These are phyloP conservation scores for Dryas alaskensis DNA, from an alignment of 306 rosid genomes.

Conservation along the genomic window DNA sequence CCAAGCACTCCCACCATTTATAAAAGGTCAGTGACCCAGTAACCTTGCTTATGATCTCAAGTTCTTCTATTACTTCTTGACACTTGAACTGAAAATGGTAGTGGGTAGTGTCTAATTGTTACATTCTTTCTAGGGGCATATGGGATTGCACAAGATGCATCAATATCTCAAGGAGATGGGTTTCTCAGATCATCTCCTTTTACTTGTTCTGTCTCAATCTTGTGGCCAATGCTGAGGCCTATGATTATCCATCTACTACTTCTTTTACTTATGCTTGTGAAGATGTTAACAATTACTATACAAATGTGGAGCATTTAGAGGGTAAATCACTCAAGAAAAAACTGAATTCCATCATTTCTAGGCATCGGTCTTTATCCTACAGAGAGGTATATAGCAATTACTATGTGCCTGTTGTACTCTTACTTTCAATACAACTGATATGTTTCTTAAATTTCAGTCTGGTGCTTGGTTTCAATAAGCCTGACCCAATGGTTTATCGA, in stretches of 20 bases:
- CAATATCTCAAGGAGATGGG: conserved; percentile 41
- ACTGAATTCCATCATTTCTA: conserved; percentile 45
- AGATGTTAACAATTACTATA: conserved; percentile 45
- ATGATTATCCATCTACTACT: conserved; percentile 35
- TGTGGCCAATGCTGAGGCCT: conserved; percentile 38
- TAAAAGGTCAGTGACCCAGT: conserved; percentile 5
- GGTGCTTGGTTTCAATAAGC: not conserved
- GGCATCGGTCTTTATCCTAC: conserved; percentile 61
- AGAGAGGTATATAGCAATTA: not conserved
- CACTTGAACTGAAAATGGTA: not conserved
- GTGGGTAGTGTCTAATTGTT: not conserved
- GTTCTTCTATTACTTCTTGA: not conserved
- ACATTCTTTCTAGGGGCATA: conserved; percentile 27
- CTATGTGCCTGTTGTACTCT: not conserved
- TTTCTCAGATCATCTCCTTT: conserved; percentile 42
- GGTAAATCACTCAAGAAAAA: conserved; percentile 52
- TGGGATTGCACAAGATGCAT: conserved; percentile 24
- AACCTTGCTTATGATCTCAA: too few relatives aligned
- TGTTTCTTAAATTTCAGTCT: not conserved
- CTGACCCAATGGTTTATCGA: not conserved
- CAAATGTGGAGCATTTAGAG: conserved; percentile 31
- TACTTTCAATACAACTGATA: not conserved
- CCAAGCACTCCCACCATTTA: conserved; percentile 1
- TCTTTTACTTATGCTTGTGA: conserved; percentile 49
- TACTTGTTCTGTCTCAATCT: conserved; percentile 55